phyloP scores from a whole-genome alignment of 2,329 filamentous ascomycete species.

The Trichophaea hybrida region DNA sequence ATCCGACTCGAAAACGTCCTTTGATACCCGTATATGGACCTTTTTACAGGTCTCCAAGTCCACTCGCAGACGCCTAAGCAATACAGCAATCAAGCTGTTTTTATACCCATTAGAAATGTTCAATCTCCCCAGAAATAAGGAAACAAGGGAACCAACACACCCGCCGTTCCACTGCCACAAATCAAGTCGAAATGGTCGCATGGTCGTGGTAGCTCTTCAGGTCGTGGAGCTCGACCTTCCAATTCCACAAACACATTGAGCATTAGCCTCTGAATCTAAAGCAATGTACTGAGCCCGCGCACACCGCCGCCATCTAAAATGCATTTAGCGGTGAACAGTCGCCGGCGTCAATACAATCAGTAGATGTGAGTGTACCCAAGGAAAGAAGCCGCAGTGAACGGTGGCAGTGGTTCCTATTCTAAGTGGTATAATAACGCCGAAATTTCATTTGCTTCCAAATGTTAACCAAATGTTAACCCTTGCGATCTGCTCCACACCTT shows the following conservation, averaged over 20 bases:
- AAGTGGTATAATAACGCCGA: neutral
- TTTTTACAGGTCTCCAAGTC: conserved; percentile 95
- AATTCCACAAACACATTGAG: conserved; percentile 87
- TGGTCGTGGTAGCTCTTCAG: conserved; percentile 35
- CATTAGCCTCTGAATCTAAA: conserved; percentile 74
- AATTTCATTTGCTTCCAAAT: no score
- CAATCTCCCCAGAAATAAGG: neutral
- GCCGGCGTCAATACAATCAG: neutral
- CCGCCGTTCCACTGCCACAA: conserved; percentile 88
- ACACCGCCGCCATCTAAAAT: conserved; percentile 74
- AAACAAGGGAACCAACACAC: neutral
- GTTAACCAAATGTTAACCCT: no score
- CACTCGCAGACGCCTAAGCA: conserved; percentile 78
- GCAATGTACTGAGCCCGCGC: conserved; percentile 93
- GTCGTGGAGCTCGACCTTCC: conserved; percentile 62
- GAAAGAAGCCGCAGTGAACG: conserved; percentile 74
- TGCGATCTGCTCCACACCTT: no score
- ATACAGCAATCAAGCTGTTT: conserved; percentile 61
- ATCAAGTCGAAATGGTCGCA: conserved; percentile 98
- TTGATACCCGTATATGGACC: conserved; percentile 84
- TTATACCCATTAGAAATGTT: conserved; percentile 1
- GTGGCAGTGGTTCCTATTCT: neutral
- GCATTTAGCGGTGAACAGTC: no score
- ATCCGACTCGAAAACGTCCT: conserved; percentile 89
- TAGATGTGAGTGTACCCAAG: conserved; percentile 33